Conservation (phyloP, 2,329 filamentous ascomycete genomes). For the Xylaria digitata region DNA sequence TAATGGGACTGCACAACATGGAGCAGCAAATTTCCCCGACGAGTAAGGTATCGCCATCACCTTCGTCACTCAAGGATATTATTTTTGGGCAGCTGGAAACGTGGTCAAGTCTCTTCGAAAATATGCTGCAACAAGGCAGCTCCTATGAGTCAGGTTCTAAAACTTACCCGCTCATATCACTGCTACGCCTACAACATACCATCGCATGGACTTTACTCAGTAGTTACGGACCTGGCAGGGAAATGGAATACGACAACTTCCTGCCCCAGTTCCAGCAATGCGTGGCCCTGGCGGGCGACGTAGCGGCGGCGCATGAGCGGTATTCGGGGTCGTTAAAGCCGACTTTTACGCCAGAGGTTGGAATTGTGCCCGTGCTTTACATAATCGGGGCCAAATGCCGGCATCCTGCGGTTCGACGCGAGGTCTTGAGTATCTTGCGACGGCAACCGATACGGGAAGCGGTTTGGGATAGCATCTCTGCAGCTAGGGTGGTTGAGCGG, state of each 20-base stretch:
- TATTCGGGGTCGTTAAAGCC: conserved; percentile 41
- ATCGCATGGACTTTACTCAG: conserved; percentile 46
- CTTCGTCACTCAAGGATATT: conserved; percentile 32
- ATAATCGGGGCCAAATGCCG: conserved; percentile 53
- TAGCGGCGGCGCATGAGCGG: conserved; percentile 42
- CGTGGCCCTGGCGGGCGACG: conserved; percentile 42
- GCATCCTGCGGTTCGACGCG: conserved; percentile 49
- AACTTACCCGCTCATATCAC: conserved; percentile 40
- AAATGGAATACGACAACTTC: conserved; percentile 49
- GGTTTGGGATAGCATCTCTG: conserved; percentile 50
- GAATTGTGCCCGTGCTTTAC: conserved; percentile 51
- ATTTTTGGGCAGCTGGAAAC: conserved; percentile 43
- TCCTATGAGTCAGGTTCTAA: conserved; percentile 30
- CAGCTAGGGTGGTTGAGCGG: conserved; percentile 49
- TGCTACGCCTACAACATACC: conserved; percentile 51
- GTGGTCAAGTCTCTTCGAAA: conserved; percentile 47
- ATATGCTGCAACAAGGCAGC: conserved; percentile 41
- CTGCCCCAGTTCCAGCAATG: conserved; percentile 49
- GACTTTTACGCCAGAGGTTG: conserved; percentile 52
- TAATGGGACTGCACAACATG: conserved; percentile 48
- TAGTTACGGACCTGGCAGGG: conserved; percentile 42
- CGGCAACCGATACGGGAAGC: conserved; percentile 48
- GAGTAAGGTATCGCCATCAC: conserved; percentile 23
- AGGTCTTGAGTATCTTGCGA: conserved; percentile 46
- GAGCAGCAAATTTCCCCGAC: conserved; percentile 40